These are phyloP conservation scores for Circinella minor DNA, from an alignment of 371 early-diverging fungal species.

Conservation along the genomic window DNA sequence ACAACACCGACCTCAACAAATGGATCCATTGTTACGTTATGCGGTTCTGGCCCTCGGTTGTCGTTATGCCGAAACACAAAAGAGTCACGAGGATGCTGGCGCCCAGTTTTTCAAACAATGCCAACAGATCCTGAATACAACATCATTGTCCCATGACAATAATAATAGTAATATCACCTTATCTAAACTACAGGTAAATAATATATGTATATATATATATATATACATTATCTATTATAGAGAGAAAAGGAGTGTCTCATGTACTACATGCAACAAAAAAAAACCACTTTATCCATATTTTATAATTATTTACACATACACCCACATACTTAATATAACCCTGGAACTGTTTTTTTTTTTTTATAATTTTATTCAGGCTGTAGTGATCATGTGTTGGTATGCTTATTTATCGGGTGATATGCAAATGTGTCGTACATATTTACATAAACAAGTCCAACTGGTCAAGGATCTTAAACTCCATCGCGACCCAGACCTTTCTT, in stretches of 20 bases:
- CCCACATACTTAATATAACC: no score
- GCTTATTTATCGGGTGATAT: conserved; percentile 16
- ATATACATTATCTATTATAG: no score
- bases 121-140: conserved; percentile 6
- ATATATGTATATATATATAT: background rate
- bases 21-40: conserved; percentile 36
- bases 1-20: conserved; percentile 17
- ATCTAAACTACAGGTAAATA: conserved; percentile 6
- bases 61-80: conserved; percentile 17
- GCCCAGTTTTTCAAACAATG: conserved; percentile 19
- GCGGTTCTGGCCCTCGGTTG: conserved; percentile 40
- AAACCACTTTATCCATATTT: no score
- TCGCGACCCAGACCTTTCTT: conserved; percentile 16
- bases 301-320: no score
- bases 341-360: no score
- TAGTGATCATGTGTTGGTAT: conserved; percentile 23
- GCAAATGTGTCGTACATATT: conserved; percentile 16
- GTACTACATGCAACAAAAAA: no score
- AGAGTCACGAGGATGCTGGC: conserved; percentile 27
- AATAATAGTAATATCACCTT: conserved; percentile 1
- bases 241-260: no score
- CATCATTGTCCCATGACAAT: conserved; percentile 4
- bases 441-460: background rate
- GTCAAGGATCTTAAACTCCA: conserved; percentile 15
- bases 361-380: conserved; percentile 7